Base-by-base conservation (phyloP, 2,329 filamentous ascomycete species). In the Botryotinia calthae region DNA sequence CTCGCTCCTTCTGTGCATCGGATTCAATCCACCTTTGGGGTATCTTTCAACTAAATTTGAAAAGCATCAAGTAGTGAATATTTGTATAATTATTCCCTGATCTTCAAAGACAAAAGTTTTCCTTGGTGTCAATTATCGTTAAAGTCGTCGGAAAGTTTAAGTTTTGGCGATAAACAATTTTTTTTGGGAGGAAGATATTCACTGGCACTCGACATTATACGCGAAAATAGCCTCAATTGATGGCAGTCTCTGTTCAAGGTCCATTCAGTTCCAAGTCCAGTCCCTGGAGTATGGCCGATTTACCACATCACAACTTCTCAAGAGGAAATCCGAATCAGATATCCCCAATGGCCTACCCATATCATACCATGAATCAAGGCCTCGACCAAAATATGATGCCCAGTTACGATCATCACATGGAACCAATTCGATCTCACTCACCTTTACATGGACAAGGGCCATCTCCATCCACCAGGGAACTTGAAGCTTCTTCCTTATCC, bases 171-270 rank as follows among this genome's bases (percentile, higher is more conserved):
- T 31, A 56, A 31, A n/a, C 20, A 65, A 22, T 58, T n/a, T 51
- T 42, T 65, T 37, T 48, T 1, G 56, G 51, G 54, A 37, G 63
- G 51, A n/a, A 74, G 48, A 74, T 71, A 68, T 77, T 77, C 62
- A 67, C 70, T 59, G 28, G 62, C 40, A 68, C 63, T 71, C 46
- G 40, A 59, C 34, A 28, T 46, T 25, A 61, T 40, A 48, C 42
- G 28, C 37, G 76, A 73, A 74, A 56, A 58, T 73, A 77, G 69
- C 71, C 75, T 75, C 73, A 78, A 76, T 79, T 79, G 77, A 81
- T 80, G 79, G 79, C 79, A 79, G 77, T 79, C 65, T 79, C 78
- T 75, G 76, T 80, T 71, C 78, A 79, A 75, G 72, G 75, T 75
- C 75, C 75, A 75, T 73, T 77, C 54, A 76, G 76, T 74, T 78